Conservation (phyloP, 768 basidiomycete species). For the Phanerochaete sordida region DNA sequence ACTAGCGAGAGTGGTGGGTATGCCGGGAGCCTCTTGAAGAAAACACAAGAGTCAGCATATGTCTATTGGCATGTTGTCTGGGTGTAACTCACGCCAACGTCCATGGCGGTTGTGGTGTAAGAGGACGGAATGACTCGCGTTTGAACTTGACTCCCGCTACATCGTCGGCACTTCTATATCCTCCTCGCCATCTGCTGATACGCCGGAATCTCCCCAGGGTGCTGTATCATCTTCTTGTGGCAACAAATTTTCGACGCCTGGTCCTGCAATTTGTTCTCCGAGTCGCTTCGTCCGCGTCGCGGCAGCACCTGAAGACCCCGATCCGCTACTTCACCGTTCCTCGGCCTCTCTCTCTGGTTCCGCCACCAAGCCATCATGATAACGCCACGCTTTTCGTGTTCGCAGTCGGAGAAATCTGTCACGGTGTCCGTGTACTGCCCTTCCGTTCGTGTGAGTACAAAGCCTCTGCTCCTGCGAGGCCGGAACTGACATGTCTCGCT, state of each 20-base stretch:
- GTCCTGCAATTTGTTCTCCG: neutral
- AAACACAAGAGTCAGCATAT: neutral
- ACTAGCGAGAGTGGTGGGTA: slow-evolving; percentile 71
- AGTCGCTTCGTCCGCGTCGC: neutral
- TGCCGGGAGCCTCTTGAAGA: slow-evolving; percentile 57
- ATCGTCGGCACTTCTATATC: neutral
- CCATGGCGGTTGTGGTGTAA: slow-evolving; percentile 35
- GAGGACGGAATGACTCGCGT: slow-evolving; percentile 13
- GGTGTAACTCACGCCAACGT: slow-evolving; percentile 5
- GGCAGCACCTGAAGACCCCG: neutral
- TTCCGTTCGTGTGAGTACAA: slow-evolving; percentile 29
- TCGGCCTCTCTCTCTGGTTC: neutral
- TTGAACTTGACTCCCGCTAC: slow-evolving; percentile 1
- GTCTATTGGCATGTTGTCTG: neutral
- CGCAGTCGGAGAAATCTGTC: slow-evolving; percentile 29
- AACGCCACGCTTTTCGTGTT: slow-evolving; percentile 36
- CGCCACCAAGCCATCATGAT: slow-evolving; percentile 26
- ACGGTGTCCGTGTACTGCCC: slow-evolving; percentile 32
- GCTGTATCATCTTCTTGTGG: neutral
- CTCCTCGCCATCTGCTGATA: neutral
- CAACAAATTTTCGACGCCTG: neutral
- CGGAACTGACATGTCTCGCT: slow-evolving; percentile 2
- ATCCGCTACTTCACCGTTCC: neutral
- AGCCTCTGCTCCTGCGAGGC: neutral
- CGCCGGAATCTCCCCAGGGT: slow-evolving; percentile 2